These are phyloP conservation scores for Ceratobasidium theobromae DNA, from an alignment of 1,284 basidiomycete species.

Conservation along the genomic window DNA sequence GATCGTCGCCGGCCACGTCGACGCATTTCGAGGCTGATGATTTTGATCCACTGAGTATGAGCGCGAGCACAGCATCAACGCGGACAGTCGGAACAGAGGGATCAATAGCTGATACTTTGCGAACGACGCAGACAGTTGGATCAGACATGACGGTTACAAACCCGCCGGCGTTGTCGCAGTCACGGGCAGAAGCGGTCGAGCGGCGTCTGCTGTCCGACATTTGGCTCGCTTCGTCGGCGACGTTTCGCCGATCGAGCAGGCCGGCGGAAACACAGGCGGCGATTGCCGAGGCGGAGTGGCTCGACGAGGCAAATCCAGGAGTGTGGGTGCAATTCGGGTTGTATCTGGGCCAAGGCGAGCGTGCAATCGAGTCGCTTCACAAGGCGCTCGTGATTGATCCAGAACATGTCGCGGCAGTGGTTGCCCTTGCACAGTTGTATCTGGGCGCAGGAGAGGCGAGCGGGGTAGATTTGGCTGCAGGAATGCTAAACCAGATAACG, in stretches of 20 bases:
- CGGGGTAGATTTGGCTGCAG: slow-evolving; percentile 40
- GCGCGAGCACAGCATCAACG: background rate
- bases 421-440: slow-evolving; percentile 76
- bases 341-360: slow-evolving; percentile 61
- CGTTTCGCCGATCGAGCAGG: slow-evolving; percentile 86
- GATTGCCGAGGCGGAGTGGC: slow-evolving; percentile 92
- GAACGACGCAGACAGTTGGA: background rate
- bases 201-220: slow-evolving; percentile 77
- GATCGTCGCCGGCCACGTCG: slow-evolving; percentile 15
- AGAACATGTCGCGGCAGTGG: slow-evolving; percentile 71
- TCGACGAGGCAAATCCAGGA: slow-evolving; percentile 81
- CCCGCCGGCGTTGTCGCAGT: slow-evolving; percentile 40
- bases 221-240: slow-evolving; percentile 94
- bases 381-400: slow-evolving; percentile 81
- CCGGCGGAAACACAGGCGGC: slow-evolving; percentile 87
- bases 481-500: slow-evolving; percentile 46
- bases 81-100: background rate
- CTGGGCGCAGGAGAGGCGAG: slow-evolving; percentile 49
- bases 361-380: slow-evolving; percentile 73
- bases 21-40: slow-evolving; percentile 19
- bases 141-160: slow-evolving; percentile 26
- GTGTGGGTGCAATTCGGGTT: slow-evolving; percentile 95
- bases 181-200: slow-evolving; percentile 45
- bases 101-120: background rate
- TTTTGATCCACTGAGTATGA: slow-evolving; percentile 21